Evolutionary conservation across 1,284 basidiomycete species (phyloP).

Genomic region (Ceratobasidium sp.): DNA sequence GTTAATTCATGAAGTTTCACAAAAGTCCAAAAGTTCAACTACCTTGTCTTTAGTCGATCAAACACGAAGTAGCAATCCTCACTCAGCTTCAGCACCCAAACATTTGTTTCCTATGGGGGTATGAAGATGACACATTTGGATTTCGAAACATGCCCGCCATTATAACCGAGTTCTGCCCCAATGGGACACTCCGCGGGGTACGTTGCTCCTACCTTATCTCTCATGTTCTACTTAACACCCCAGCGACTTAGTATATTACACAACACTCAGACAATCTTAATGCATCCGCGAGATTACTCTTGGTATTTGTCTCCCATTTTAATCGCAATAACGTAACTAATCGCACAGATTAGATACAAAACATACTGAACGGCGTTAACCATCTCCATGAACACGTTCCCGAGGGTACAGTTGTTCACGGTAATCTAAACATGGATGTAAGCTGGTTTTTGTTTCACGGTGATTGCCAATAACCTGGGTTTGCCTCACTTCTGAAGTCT

Average conservation of each 20-base stretch:
- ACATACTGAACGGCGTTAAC: background rate
- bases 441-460: background rate
- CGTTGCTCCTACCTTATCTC: too few relatives aligned
- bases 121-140: background rate
- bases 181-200: constrained; percentile 6
- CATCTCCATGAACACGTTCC: constrained; percentile 19
- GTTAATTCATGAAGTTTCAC: too few relatives aligned
- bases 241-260: too few relatives aligned
- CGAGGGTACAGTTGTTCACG: constrained; percentile 6
- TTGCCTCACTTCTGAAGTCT: background rate
- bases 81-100: constrained; percentile 19
- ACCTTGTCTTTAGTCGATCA: constrained; percentile 6
- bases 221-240: too few relatives aligned
- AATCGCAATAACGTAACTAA: too few relatives aligned
- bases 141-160: background rate
- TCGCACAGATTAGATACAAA: background rate
- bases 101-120: constrained; percentile 7
- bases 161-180: constrained; percentile 5
- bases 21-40: too few relatives aligned
- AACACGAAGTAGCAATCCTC: constrained; percentile 9
- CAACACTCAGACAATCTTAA: too few relatives aligned
- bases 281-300: too few relatives aligned
- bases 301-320: too few relatives aligned
- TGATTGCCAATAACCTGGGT: background rate
- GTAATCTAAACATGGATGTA: constrained; percentile 4